These are phyloP conservation scores for Angophora floribunda DNA, from an alignment of 345 rosid species.

Conservation along the genomic window DNA sequence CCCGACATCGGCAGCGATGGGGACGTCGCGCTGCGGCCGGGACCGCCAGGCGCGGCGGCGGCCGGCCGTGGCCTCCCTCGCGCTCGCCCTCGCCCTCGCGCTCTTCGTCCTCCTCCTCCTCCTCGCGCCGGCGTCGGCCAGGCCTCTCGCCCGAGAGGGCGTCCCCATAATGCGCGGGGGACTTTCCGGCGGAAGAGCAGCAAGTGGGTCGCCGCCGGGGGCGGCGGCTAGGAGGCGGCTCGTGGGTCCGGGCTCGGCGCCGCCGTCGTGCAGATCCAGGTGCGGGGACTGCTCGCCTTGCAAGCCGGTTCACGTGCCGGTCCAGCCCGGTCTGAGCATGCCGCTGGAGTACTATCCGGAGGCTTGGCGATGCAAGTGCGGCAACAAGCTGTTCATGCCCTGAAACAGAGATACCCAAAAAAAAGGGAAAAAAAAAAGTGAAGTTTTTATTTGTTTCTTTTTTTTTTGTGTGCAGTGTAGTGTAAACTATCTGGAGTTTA, in stretches of 20 bases:
- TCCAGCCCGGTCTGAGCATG: conserved; percentile 57
- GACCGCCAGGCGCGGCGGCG: not conserved
- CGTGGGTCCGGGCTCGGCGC: conserved; percentile 57
- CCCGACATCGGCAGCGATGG: not conserved
- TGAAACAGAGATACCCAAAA: not conserved
- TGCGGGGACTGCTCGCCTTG: conserved; percentile 84
- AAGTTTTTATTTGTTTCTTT: not conserved
- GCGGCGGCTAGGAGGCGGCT: conserved; percentile 23
- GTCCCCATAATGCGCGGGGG: not conserved
- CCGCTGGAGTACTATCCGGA: conserved; percentile 94
- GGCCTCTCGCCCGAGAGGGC: not conserved
- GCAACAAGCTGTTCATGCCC: conserved; percentile 72
- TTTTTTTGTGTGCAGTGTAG: not conserved
- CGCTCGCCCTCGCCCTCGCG: not conserved
- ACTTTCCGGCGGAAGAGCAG: not conserved
- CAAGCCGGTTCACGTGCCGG: conserved; percentile 78
- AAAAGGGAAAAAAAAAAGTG: fast-evolving
- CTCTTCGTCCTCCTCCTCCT: not conserved
- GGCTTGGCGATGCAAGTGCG: conserved; percentile 99
- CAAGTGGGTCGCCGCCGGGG: conserved; percentile 11
- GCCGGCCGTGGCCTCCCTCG: not conserved
- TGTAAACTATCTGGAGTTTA: not conserved
- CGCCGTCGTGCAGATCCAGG: conserved; percentile 79
- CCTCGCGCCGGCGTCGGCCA: not conserved
- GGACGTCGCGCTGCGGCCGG: not conserved